Evolutionary conservation across 768 basidiomycete genomes (phyloP), one percentile per base, ranked within the genome.

Genomic region (Phlebiopsis flavidoalba): DNA sequence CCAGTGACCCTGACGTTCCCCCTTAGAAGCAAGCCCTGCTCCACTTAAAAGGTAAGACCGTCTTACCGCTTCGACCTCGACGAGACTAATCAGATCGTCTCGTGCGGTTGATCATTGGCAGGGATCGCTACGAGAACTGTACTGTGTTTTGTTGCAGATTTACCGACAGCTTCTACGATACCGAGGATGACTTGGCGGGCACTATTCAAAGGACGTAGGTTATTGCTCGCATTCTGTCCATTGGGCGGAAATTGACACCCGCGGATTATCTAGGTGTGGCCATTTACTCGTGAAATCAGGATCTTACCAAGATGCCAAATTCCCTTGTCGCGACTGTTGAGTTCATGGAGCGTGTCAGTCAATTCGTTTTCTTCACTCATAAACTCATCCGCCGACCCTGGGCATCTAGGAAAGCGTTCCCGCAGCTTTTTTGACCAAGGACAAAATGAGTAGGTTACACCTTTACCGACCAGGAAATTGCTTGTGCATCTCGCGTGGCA

Each of bases 121-220:
- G 96, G 64, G 97, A 99, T 74, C 93, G 97, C n/a, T n/a, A n/a
- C 50, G 97, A 99, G 76, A 91, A 98, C 66, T 85, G 87, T 31
- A 96, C 94, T 0, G 88, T 98, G 4, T 91, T n/a, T 98, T 60
- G 89, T 97, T 14, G 82, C 86, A 3, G 85, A 89, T 49, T 74
- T 97, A 10, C 83, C 85, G 0, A 48, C 72, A 17, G 79, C 75
- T n/a, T n/a, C n/a, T 11, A 78, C 80, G 10, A n/a, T n/a, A 77
- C 77, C 0, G 88, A 93, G 57, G 83, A 82, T 5, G 89, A 91
- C 24, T 71, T 99, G n/a, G n/a, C 75, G 67, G 26, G 69, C 74
- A 1, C 77, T 96, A 6, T 98, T 99, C 78, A 88, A 88, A 74
- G n/a, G 95, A 97, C 64, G 96, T 97, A 62, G 59, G 86, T 74